Evolutionary conservation across 768 basidiomycete genomes (phyloP).

Genomic region (Podaxis sp.): DNA sequence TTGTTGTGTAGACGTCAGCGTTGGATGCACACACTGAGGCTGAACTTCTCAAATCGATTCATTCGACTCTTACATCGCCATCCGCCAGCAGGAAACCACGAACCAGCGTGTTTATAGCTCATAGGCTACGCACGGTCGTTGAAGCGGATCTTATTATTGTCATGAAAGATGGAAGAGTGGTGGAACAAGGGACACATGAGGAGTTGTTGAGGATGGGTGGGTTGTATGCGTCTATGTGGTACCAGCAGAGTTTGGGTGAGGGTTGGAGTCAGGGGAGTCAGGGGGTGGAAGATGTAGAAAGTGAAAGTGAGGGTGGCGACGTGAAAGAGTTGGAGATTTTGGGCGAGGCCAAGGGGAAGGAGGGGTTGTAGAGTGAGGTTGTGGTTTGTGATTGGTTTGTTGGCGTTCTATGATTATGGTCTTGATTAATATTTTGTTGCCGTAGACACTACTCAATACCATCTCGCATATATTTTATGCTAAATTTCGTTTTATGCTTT

Average conservation of each 20-base stretch:
- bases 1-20: conserved; percentile 77
- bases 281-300: no score
- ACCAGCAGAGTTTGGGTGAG: conserved; percentile 59
- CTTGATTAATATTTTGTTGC: no score
- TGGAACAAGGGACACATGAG: conserved; percentile 93
- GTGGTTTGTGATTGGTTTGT: no score
- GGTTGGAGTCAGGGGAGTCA: no score
- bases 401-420: no score
- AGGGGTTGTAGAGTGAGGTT: no score
- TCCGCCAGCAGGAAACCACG: conserved; percentile 56
- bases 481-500: no score
- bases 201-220: conserved; percentile 68
- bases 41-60: conserved; percentile 94
- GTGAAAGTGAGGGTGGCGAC: no score
- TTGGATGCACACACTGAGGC: conserved; percentile 93
- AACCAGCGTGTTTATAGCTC: conserved; percentile 97
- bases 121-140: conserved; percentile 84
- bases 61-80: conserved; percentile 48
- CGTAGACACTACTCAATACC: no score
- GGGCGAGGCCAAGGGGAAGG: no score
- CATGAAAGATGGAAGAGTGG: conserved; percentile 84
- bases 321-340: no score
- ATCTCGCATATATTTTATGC: no score
- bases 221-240: conserved; percentile 81
- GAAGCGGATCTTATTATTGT: conserved; percentile 97